Conservation (phyloP, 371 early-diverging fungal species). For the Mucor saturninus region DNA sequence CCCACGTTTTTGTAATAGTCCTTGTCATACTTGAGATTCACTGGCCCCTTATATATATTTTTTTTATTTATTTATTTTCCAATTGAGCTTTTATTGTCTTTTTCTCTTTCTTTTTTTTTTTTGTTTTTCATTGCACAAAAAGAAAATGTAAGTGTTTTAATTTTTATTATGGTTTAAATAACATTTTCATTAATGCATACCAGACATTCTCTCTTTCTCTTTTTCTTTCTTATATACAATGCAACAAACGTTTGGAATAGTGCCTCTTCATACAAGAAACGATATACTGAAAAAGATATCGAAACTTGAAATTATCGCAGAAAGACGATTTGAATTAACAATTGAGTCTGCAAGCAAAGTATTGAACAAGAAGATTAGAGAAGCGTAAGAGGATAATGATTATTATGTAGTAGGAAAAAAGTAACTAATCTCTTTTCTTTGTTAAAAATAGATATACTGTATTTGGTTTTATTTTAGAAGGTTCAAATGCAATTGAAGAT, state of each 20-base stretch:
- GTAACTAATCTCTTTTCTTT: neutral
- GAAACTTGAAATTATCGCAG: neutral
- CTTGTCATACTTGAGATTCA: neutral
- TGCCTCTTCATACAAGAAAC: neutral
- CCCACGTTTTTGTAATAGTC: conserved; percentile 5
- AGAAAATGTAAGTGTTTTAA: conserved; percentile 14
- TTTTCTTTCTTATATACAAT: neutral
- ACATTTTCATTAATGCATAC: conserved; percentile 10
- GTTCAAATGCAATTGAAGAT: conserved; percentile 29
- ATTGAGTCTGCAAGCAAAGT: neutral
- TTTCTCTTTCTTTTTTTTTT: conserved; percentile 6
- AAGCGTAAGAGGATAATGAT: conserved; percentile 1
- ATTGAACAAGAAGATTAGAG: neutral
- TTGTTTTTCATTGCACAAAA: neutral
- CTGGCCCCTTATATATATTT: neutral
- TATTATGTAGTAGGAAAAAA: neutral
- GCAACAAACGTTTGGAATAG: conserved; percentile 16
- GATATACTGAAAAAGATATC: neutral
- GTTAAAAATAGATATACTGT: conserved; percentile 24
- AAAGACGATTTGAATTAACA: conserved; percentile 7
- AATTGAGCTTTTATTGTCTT: neutral
- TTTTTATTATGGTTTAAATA: neutral
- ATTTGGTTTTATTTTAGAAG: conserved; percentile 38
- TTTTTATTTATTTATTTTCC: neutral
- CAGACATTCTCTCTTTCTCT: neutral